phyloP scores from a whole-genome alignment of 2,329 filamentous ascomycete species.

The Monosporascus sp. region DNA sequence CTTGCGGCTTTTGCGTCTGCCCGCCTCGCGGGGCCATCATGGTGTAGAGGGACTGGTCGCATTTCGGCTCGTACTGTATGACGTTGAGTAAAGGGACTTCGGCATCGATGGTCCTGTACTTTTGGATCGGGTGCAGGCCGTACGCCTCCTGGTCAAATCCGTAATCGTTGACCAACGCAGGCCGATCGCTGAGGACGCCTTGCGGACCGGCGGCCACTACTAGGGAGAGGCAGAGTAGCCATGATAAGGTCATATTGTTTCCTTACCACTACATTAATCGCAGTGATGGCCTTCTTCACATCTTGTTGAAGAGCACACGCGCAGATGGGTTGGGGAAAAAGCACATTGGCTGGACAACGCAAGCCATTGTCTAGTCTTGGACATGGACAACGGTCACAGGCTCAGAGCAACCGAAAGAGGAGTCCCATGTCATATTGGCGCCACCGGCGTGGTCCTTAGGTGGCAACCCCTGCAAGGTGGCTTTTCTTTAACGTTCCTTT shows the following conservation, averaged over 20 bases:
- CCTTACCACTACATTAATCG: not conserved
- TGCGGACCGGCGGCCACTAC: conserved; percentile 1
- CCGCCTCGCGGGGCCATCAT: conserved; percentile 33
- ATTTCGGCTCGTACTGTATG: conserved; percentile 24
- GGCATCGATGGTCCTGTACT: conserved; percentile 26
- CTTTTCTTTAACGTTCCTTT: no score
- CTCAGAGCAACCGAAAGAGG: no score
- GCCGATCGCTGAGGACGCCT: conserved; percentile 4
- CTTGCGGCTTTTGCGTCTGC: conserved; percentile 31
- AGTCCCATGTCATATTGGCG: no score
- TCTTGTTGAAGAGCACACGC: not conserved
- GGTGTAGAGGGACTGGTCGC: conserved; percentile 32
- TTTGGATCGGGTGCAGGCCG: conserved; percentile 29
- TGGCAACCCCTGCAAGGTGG: no score
- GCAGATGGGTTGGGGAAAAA: no score
- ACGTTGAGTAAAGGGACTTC: conserved; percentile 30
- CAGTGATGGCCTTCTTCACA: not conserved
- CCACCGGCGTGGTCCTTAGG: no score
- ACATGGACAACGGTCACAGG: no score
- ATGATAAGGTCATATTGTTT: not conserved
- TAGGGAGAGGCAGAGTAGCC: conserved; percentile 1
- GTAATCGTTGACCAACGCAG: conserved; percentile 10
- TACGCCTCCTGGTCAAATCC: conserved; percentile 29
- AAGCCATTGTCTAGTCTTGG: no score
- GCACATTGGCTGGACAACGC: no score